Percentiles rank a stretch among this genome's conserved stretches.
These are phyloP conservation scores for Populus hybrid DNA, from an alignment of 441 rosid species.

Conservation along the genomic window DNA sequence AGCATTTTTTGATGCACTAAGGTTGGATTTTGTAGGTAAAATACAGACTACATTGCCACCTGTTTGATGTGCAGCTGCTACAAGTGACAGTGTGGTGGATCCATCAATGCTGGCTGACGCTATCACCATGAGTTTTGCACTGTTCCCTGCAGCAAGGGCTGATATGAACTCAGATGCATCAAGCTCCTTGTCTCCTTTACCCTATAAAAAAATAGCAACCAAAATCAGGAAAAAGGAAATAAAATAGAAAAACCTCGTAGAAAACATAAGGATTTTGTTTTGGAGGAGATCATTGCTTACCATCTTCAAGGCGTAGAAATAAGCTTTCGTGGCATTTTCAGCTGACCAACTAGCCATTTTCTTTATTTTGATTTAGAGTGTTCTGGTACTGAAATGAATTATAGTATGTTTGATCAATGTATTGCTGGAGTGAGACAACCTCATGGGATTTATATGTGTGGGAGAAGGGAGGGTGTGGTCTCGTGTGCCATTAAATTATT, in stretches of 20 bases:
- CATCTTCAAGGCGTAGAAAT: constrained; percentile 44
- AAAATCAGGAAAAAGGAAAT: not conserved
- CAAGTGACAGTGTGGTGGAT: constrained; percentile 27
- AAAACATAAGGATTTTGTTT: not conserved
- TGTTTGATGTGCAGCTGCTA: constrained; percentile 50
- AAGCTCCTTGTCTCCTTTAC: constrained; percentile 41
- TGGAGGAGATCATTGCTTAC: constrained; percentile 14
- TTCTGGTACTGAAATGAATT: not conserved
- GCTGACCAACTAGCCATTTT: constrained; percentile 42
- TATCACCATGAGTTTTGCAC: constrained; percentile 42
- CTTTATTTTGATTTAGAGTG: not conserved
- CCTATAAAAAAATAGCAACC: constrained; percentile 22
- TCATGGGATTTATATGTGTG: not conserved
- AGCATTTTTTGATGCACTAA: constrained; percentile 13
- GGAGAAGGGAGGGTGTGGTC: not conserved
- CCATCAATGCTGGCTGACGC: constrained; percentile 21
- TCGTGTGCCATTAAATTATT: constrained; percentile 20
- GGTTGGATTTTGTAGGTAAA: constrained; percentile 10
- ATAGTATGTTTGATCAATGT: not conserved
- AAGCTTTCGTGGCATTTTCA: constrained; percentile 60
- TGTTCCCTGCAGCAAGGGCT: constrained; percentile 47
- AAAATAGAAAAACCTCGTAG: not conserved
- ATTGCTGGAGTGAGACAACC: not conserved
- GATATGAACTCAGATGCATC: constrained; percentile 51
- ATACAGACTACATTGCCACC: constrained; percentile 40